Base-by-base conservation (phyloP, 1,139 yeast species). In the Pichia sp. region DNA sequence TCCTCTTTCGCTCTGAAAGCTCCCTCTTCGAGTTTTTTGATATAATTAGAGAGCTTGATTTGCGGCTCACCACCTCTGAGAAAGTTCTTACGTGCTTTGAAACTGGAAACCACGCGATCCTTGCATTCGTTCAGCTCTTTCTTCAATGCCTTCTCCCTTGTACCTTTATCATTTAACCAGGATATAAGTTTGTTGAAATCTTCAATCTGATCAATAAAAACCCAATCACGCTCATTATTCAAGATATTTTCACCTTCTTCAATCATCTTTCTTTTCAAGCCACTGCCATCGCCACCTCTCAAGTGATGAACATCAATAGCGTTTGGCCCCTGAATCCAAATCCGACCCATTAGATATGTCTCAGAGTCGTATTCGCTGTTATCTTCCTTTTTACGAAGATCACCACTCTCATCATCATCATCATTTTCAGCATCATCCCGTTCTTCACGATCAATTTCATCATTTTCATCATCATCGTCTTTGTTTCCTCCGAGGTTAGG, bases 311-410 rank as follows among this genome's bases (percentile, higher is more conserved):
- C 67, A 61, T 90, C 96, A 51, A 81, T 85, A 23, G 75, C 75
- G 2, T 83, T 75, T 1, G 99, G 98, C 0, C 99, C 99, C 70
- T 92, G 98, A 2, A 93, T 80, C 96, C 97, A 92, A 41, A 93
- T 69, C 56, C 90, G 76, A 7, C 98, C 98, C 87, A 90, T 87
- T 49, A 87, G 74, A 66, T 85, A 88, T 0, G 88, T 84, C 57
- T 84, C 88, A 10, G 74, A 58, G 48, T 61, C 62, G 56, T 65
- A 70, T 11, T 65, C 70, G 2, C 61, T 72, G 1, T 72, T 75
- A 42, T n/a, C 71, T 73, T 38, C 77, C 74, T 57, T 57, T 48
- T 63, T 70, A 11, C 62, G 67, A 5, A 29, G 50, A 2, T 66
- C 71, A 8, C 72, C 74, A 1, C 66, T 72, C 1, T 68, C 73